Percentiles rank a stretch among this genome's conserved stretches.
These are phyloP conservation scores for Platismatia glauca DNA, from an alignment of 495 filamentous ascomycete species.

Conservation along the genomic window DNA sequence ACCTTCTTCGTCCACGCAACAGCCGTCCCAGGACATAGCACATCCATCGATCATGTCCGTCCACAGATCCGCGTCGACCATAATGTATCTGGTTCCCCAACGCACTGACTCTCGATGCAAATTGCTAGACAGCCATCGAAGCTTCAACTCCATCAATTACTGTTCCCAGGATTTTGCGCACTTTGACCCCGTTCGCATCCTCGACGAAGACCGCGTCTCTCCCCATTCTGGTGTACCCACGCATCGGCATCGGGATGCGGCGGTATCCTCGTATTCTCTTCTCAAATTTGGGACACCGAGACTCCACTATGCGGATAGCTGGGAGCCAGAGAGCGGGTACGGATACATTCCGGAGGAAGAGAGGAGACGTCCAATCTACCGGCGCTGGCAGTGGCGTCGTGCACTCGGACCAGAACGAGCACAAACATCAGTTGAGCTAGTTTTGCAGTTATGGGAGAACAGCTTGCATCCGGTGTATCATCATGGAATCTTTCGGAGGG, in stretches of 20 bases:
- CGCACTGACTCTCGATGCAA: conserved; percentile 68
- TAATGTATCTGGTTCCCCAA: conserved; percentile 46
- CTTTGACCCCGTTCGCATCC: conserved; percentile 65
- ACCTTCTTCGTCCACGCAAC: background rate
- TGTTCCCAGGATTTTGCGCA: conserved; percentile 52
- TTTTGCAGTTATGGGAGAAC: conserved; percentile 60
- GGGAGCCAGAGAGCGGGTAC: conserved; percentile 35
- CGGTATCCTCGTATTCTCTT: conserved; percentile 77
- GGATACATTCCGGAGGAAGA: no score
- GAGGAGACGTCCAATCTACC: no score
- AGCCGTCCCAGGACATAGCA: background rate
- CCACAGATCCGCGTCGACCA: background rate
- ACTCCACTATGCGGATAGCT: conserved; percentile 54
- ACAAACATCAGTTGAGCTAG: conserved; percentile 54
- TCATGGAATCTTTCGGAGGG: conserved; percentile 56
- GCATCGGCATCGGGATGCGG: conserved; percentile 70
- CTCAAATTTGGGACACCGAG: conserved; percentile 73
- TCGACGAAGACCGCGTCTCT: conserved; percentile 75
- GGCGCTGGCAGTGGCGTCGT: no score
- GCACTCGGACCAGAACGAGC: conserved; percentile 68
- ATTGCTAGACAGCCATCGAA: conserved; percentile 80
- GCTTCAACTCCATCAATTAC: conserved; percentile 71
- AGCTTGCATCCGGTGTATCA: conserved; percentile 62
- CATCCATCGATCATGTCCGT: background rate
- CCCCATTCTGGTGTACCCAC: conserved; percentile 62